phyloP scores from a whole-genome alignment of 306 rosid species.

The Quercus agrifolia region DNA sequence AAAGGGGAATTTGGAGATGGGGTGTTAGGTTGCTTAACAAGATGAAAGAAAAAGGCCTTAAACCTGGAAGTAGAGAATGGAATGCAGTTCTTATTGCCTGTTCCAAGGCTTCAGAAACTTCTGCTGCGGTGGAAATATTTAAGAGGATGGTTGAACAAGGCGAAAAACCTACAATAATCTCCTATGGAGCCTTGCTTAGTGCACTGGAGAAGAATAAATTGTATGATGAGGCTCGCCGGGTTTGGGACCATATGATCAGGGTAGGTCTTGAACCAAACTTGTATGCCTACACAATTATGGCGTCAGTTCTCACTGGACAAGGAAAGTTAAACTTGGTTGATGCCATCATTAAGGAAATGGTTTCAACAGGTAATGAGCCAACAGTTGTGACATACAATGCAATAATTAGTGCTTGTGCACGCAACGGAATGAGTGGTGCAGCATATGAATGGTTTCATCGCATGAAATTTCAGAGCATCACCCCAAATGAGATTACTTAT shows the following conservation, averaged over 20 bases:
- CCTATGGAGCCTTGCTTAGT: slow-evolving; percentile 90
- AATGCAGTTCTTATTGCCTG: slow-evolving; percentile 91
- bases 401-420: slow-evolving; percentile 68
- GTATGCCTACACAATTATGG: slow-evolving; percentile 86
- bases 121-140: slow-evolving; percentile 74
- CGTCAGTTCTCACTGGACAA: slow-evolving; percentile 78
- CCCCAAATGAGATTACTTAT: slow-evolving; percentile 68
- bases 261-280: slow-evolving; percentile 75
- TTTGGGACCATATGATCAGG: slow-evolving; percentile 88
- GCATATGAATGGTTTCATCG: slow-evolving; percentile 96
- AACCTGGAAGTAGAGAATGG: slow-evolving; percentile 88
- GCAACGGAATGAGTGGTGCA: slow-evolving; percentile 56
- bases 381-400: slow-evolving; percentile 87
- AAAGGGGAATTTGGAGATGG: slow-evolving; percentile 89
- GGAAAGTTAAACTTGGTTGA: slow-evolving; percentile 79
- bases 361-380: slow-evolving; percentile 57
- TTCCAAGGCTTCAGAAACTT: slow-evolving; percentile 85
- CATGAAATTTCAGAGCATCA: slow-evolving; percentile 66
- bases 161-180: slow-evolving; percentile 77
- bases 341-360: slow-evolving; percentile 66
- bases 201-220: slow-evolving; percentile 94
- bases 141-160: slow-evolving; percentile 95
- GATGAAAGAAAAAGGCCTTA: slow-evolving; percentile 94
- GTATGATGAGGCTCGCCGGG: slow-evolving; percentile 75
- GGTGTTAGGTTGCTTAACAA: slow-evolving; percentile 87